These are phyloP conservation scores for Borealophlyctis nickersoniae DNA, from an alignment of 192 early-diverging fungal species.

Conservation along the genomic window DNA sequence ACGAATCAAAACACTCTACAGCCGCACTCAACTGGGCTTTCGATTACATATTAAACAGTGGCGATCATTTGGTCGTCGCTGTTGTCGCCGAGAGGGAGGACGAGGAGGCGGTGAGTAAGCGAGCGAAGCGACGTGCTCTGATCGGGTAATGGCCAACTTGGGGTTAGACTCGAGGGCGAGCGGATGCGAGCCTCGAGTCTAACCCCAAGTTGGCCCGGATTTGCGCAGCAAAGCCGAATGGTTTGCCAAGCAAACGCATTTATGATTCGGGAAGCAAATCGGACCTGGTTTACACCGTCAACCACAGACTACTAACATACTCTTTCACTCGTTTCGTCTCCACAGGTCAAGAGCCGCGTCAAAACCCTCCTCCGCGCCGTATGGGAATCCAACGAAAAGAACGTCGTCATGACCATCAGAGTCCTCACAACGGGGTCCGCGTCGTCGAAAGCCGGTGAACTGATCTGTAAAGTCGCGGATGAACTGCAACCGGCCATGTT, in stretches of 20 bases:
- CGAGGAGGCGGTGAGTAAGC: slow-evolving; percentile 14
- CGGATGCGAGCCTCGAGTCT: no score
- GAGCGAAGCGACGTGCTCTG: no score
- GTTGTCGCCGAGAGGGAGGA: slow-evolving; percentile 34
- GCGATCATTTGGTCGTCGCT: slow-evolving; percentile 33
- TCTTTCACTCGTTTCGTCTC: slow-evolving; percentile 5
- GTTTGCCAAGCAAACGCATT: no score
- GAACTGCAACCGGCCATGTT: slow-evolving; percentile 38
- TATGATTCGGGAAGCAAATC: not conserved
- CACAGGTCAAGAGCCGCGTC: slow-evolving; percentile 20
- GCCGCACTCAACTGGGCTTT: slow-evolving; percentile 40
- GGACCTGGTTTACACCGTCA: no score
- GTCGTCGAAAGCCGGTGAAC: slow-evolving; percentile 23
- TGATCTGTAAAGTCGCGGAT: slow-evolving; percentile 31
- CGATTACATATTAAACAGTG: slow-evolving; percentile 22
- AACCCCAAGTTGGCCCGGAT: no score
- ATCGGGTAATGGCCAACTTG: no score
- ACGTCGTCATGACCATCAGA: slow-evolving; percentile 26
- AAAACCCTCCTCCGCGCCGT: slow-evolving; percentile 41
- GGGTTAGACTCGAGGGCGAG: no score
- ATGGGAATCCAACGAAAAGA: slow-evolving; percentile 26
- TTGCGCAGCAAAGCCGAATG: no score
- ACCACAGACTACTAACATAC: slow-evolving; percentile 8
- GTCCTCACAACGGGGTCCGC: slow-evolving; percentile 18
- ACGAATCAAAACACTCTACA: slow-evolving; percentile 40